A percentile compares a stretch with the other conserved stretches of the same genome.
These are phyloP conservation scores for Sporothrix brunneoviolacea DNA, from an alignment of 2,329 filamentous ascomycete species.

Conservation along the genomic window DNA sequence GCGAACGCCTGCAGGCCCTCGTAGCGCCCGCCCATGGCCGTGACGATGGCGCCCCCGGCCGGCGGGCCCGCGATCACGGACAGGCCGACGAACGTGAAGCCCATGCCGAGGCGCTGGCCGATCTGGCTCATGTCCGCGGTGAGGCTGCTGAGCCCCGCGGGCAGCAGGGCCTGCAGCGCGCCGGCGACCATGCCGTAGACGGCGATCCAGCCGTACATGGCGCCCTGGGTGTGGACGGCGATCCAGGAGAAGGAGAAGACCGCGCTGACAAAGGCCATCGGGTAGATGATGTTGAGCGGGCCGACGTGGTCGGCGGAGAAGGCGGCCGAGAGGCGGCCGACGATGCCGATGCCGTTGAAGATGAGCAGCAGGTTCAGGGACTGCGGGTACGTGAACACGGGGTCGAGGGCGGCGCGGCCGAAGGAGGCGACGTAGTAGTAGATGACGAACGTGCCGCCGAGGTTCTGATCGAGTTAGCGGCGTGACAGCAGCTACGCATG, in stretches of 20 bases:
- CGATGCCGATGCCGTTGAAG: conserved; percentile 45
- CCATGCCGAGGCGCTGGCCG: conserved; percentile 52
- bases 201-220: conserved; percentile 43
- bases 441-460: conserved; percentile 35
- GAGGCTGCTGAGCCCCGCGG: conserved; percentile 42
- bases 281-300: conserved; percentile 44
- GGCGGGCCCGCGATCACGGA: conserved; percentile 48
- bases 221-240: conserved; percentile 32
- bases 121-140: conserved; percentile 45
- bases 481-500: too few species aligned
- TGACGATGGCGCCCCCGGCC: conserved; percentile 46
- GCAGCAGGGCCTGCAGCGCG: conserved; percentile 46
- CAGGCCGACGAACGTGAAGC: conserved; percentile 42
- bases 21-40: conserved; percentile 37
- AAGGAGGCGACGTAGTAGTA: conserved; percentile 38
- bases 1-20: conserved; percentile 46
- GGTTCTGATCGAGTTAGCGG: too few species aligned
- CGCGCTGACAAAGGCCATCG: conserved; percentile 33
- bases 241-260: conserved; percentile 41
- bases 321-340: conserved; percentile 42
- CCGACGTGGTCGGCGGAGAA: conserved; percentile 43
- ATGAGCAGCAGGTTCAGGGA: conserved; percentile 45
- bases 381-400: conserved; percentile 19
- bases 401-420: conserved; percentile 20
- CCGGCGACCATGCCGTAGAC: conserved; percentile 46